These are phyloP conservation scores for Gossypium gossypioides DNA, from an alignment of 441 rosid species.

Conservation along the genomic window DNA sequence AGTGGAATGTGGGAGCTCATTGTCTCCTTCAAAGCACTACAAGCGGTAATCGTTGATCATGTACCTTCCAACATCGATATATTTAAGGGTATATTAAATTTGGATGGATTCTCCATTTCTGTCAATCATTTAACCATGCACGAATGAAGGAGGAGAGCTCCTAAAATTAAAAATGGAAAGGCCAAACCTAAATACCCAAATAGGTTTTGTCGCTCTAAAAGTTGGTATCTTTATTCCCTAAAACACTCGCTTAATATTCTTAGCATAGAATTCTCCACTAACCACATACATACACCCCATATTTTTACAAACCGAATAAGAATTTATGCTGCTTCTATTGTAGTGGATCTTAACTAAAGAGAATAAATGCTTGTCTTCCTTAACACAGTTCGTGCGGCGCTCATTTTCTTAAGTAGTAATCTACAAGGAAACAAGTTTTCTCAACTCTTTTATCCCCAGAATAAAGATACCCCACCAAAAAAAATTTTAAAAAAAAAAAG, in stretches of 20 bases:
- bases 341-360: conserved; percentile 7
- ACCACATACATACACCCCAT: not conserved
- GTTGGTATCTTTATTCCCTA: conserved; percentile 26
- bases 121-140: not conserved
- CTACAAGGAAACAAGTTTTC: not conserved
- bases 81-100: not conserved
- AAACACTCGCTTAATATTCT: conserved; percentile 16
- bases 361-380: conserved; percentile 22
- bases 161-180: not conserved
- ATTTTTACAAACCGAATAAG: conserved; percentile 19
- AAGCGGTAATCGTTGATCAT: not conserved
- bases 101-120: conserved; percentile 4
- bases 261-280: conserved; percentile 19
- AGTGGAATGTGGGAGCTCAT: not conserved
- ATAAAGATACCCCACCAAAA: not conserved
- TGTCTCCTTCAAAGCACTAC: conserved; percentile 1
- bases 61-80: not conserved
- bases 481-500: not conserved
- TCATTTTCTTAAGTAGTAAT: not conserved
- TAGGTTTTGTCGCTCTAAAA: not conserved
- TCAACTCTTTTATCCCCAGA: not conserved
- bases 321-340: conserved; percentile 31
- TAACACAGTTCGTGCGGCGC: conserved; percentile 9
- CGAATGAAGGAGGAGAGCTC: not conserved
- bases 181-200: conserved; percentile 10